phyloP scores from a whole-genome alignment of 208 protist species.

The Spongospora subterranea region DNA sequence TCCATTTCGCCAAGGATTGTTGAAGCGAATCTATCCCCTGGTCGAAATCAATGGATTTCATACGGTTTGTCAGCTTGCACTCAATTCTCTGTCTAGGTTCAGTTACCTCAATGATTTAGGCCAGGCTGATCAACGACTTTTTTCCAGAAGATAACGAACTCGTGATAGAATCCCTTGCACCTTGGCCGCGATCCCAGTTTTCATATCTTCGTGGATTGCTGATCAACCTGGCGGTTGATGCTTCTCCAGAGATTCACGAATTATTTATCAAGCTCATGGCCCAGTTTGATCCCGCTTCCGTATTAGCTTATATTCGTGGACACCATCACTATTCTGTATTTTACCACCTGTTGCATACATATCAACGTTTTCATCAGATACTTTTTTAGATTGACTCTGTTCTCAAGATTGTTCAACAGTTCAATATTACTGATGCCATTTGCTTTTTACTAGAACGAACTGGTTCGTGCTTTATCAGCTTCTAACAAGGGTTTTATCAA shows the following conservation, averaged over 20 bases:
- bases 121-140: not conserved
- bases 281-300: not conserved
- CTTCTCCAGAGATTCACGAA: not conserved
- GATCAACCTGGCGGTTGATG: not conserved
- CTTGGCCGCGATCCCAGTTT: not conserved
- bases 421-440: slow-evolving; percentile 14
- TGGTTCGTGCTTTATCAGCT: not conserved
- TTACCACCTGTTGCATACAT: not conserved
- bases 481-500: not conserved
- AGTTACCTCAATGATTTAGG: not conserved
- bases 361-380: not conserved
- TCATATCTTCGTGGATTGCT: not conserved
- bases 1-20: not conserved
- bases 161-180: not conserved
- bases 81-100: not conserved
- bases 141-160: not conserved
- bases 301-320: not conserved
- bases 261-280: not conserved
- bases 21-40: not conserved
- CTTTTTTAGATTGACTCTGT: slow-evolving; percentile 12
- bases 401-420: not conserved
- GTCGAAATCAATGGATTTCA: not conserved
- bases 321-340: slow-evolving; percentile 30
- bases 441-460: slow-evolving; percentile 36
- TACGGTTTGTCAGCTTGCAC: not conserved